These are phyloP conservation scores for Trichoderma orchidacearum DNA, from an alignment of 495 filamentous ascomycete species.

Conservation along the genomic window DNA sequence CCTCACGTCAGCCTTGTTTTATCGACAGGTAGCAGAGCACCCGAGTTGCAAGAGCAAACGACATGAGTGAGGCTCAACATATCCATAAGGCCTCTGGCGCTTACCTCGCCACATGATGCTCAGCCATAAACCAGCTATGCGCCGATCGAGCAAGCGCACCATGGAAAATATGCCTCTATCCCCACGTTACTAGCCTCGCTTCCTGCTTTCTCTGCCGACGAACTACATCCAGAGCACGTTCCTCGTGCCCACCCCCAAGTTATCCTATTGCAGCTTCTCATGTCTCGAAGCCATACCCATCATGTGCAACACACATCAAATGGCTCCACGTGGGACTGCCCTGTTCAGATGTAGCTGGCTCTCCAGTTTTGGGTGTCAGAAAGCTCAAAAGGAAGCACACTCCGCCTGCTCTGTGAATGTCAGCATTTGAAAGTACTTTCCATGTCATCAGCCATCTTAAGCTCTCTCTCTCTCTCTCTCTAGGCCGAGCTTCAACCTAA, in stretches of 20 bases:
- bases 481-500: neutral
- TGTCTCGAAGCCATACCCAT: neutral
- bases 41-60: no score
- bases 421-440: no score
- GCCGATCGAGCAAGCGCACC: neutral
- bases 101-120: neutral
- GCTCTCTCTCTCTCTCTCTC: neutral
- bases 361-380: neutral
- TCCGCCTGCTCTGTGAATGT: neutral
- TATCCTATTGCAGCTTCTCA: neutral
- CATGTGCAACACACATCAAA: neutral
- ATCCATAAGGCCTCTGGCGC: neutral
- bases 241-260: neutral
- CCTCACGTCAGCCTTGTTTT: no score
- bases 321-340: neutral
- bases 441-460: neutral
- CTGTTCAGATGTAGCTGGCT: neutral
- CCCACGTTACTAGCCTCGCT: neutral
- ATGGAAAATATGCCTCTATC: neutral
- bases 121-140: neutral
- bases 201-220: neutral
- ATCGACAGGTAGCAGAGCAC: no score
- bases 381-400: neutral
- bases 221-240: neutral
- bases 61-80: neutral